phyloP scores from a whole-genome alignment of 106 monocot species.

The Cymbidium sinense region DNA sequence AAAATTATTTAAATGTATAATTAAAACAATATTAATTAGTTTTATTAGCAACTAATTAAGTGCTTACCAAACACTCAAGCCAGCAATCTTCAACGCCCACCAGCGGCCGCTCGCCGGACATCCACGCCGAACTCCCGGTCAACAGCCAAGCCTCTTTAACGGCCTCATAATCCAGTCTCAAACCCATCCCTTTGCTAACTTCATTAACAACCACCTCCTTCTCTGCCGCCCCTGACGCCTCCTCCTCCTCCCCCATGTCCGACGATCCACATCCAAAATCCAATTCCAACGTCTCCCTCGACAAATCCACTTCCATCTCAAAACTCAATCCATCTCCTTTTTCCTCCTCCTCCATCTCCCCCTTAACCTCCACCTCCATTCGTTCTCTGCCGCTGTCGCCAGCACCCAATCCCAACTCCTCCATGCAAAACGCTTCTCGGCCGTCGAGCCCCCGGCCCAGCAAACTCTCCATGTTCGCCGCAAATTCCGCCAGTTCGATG shows the following conservation, averaged over 20 bases:
- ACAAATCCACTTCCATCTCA: slow-evolving; percentile 19
- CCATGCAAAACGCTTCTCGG: slow-evolving; percentile 49
- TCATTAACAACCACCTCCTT: too few relatives aligned
- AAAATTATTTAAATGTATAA: too few relatives aligned
- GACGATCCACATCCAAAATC: slow-evolving; percentile 35
- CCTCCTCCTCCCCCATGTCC: neutral
- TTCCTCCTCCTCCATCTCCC: slow-evolving; percentile 10
- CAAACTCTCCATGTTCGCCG: slow-evolving; percentile 80
- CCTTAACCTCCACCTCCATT: slow-evolving; percentile 10
- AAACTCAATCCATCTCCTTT: neutral
- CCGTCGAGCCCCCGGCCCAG: slow-evolving; percentile 44
- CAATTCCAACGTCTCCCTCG: slow-evolving; percentile 48
- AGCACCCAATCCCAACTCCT: slow-evolving; percentile 40
- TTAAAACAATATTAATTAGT: too few relatives aligned
- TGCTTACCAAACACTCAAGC: slow-evolving; percentile 45
- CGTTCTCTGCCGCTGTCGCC: neutral
- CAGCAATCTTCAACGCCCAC: slow-evolving; percentile 40
- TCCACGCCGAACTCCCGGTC: slow-evolving; percentile 53
- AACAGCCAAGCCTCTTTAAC: slow-evolving; percentile 53
- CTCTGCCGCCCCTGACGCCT: neutral
- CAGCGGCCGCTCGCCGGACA: slow-evolving; percentile 57
- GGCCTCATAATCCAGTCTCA: slow-evolving; percentile 66
- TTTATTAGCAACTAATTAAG: neutral
- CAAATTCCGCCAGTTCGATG: slow-evolving; percentile 68
- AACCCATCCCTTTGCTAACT: slow-evolving; percentile 16